Evolutionary conservation across 768 basidiomycete genomes (phyloP).

Genomic region (Lactifluus volemus): DNA sequence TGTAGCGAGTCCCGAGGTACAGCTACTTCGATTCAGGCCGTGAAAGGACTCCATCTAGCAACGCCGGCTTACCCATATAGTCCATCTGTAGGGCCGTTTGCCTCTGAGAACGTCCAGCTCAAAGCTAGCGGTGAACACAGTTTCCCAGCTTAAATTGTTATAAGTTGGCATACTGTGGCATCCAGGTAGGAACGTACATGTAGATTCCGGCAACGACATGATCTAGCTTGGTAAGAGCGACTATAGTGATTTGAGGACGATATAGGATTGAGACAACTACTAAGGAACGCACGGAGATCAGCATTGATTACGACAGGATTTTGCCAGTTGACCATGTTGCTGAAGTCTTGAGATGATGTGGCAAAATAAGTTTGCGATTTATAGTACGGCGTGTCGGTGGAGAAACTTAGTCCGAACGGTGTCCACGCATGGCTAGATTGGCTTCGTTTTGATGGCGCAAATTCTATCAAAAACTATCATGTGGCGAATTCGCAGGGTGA

Average conservation of each 20-base stretch:
- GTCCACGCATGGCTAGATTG: neutral
- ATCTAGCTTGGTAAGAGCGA: neutral
- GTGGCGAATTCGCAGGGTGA: neutral
- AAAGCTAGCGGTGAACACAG: neutral
- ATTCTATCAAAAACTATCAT: neutral
- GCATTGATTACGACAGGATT: neutral
- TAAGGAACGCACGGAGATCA: neutral
- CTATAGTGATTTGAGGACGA: neutral
- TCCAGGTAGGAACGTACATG: neutral
- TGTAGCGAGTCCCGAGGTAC: conserved; percentile 9
- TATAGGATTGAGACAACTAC: neutral
- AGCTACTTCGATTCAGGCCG: neutral
- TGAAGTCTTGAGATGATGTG: neutral
- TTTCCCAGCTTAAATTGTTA: neutral
- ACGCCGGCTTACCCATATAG: conserved; percentile 5
- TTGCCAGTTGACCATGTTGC: conserved; percentile 7
- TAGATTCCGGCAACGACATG: neutral
- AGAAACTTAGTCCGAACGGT: neutral
- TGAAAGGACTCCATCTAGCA: neutral
- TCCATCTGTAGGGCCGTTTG: conserved; percentile 4
- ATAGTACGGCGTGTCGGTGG: neutral
- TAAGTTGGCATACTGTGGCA: neutral
- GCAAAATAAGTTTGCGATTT: neutral
- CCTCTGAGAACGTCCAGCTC: conserved; percentile 2
- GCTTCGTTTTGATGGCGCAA: neutral